These are phyloP conservation scores for Andrographis paniculata DNA, from an alignment of 305 asterid genomes.

Conservation along the genomic window DNA sequence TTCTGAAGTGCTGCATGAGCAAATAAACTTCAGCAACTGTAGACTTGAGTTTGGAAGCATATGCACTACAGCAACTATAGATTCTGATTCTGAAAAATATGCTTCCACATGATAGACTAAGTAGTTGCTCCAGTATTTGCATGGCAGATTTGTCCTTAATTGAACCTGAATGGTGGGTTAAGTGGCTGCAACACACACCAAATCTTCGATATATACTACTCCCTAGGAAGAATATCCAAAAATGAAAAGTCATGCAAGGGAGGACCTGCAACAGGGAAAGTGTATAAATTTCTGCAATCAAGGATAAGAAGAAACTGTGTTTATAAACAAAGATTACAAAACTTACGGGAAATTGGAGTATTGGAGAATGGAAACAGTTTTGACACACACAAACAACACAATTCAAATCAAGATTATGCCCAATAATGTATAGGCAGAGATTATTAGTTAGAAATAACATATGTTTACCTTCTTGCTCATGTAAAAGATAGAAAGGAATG, in stretches of 20 bases:
- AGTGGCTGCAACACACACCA: constrained; percentile 2
- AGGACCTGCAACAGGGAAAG: constrained; percentile 46
- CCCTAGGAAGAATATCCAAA: constrained; percentile 53
- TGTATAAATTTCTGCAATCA: neutral
- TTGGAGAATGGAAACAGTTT: too few species aligned
- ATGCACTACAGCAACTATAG: neutral
- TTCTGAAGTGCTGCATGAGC: neutral
- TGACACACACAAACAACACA: too few species aligned
- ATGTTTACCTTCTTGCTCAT: constrained; percentile 63
- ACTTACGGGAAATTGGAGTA: too few species aligned
- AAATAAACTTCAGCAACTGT: neutral
- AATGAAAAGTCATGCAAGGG: constrained; percentile 71
- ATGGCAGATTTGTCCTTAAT: constrained; percentile 6
- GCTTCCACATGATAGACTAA: neutral
- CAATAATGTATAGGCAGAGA: neutral
- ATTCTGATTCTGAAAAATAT: neutral
- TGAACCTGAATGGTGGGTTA: neutral
- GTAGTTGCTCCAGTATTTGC: constrained; percentile 11
- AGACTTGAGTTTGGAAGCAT: constrained; percentile 1
- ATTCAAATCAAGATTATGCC: too few species aligned
- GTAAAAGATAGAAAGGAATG: constrained; percentile 72
- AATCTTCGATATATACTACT: constrained; percentile 23
- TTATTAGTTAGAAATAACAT: neutral
- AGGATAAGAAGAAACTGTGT: neutral
- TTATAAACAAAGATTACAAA: too few species aligned